These are phyloP conservation scores for Talaromyces liani DNA, from an alignment of 495 filamentous ascomycete species.

Conservation along the genomic window DNA sequence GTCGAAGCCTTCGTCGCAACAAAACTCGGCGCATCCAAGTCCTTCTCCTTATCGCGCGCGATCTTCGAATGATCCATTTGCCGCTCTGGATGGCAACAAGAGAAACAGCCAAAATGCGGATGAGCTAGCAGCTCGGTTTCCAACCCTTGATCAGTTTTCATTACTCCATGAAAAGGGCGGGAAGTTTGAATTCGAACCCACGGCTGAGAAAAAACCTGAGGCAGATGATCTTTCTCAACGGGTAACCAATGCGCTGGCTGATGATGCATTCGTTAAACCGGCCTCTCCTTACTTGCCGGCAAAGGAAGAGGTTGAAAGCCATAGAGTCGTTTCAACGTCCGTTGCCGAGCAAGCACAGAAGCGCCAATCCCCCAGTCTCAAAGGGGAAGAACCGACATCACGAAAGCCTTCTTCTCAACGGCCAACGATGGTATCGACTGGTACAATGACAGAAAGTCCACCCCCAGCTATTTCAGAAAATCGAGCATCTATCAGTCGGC, in stretches of 20 bases:
- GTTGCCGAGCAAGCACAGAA: constrained; percentile 13
- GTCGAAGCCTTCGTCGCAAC: constrained; percentile 40
- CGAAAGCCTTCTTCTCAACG: constrained; percentile 49
- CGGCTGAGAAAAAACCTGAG: constrained; percentile 39
- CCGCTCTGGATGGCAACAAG: constrained; percentile 65
- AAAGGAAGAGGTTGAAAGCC: constrained; percentile 16
- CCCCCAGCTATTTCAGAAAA: constrained; percentile 46
- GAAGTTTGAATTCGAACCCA: constrained; percentile 80
- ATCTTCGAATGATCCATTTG: constrained; percentile 78
- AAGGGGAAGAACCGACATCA: constrained; percentile 34
- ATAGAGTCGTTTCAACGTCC: constrained; percentile 24
- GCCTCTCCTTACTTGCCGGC: constrained; percentile 25
- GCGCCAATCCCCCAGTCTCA: constrained; percentile 10
- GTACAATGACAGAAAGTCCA: constrained; percentile 81
- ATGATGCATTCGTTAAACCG: constrained; percentile 70
- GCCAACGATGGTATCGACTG: constrained; percentile 80
- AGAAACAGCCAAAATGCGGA: constrained; percentile 48
- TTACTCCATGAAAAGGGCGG: constrained; percentile 77
- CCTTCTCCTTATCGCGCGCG: constrained; percentile 62
- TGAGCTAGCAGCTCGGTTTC: constrained; percentile 79
- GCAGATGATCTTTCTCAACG: constrained; percentile 61
- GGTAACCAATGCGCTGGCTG: constrained; percentile 77
- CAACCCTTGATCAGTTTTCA: constrained; percentile 87
- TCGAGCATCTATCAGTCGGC: constrained; percentile 25
- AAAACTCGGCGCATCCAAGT: constrained; percentile 50